A percentile compares a stretch with the other conserved stretches of the same genome.
phyloP scores from a whole-genome alignment of 1,284 basidiomycete genomes.

The Irpex rosettiformis region DNA sequence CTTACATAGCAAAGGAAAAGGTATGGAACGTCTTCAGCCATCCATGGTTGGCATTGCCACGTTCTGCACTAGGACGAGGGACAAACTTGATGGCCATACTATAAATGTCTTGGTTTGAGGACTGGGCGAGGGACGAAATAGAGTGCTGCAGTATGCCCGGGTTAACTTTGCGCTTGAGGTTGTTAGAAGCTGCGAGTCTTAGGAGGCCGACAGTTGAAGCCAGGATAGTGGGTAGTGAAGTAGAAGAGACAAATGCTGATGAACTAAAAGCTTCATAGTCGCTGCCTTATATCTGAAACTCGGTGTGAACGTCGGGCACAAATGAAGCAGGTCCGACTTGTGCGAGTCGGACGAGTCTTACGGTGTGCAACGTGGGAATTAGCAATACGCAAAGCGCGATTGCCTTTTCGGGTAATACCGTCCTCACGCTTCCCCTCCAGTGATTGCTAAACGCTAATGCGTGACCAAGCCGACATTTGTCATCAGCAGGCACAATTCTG shows the following conservation, averaged over 20 bases:
- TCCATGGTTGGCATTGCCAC: constrained; percentile 80
- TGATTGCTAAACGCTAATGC: neutral
- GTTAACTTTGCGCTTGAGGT: neutral
- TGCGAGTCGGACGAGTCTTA: constrained; percentile 4
- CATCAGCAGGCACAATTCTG: neutral
- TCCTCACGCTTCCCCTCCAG: constrained; percentile 6
- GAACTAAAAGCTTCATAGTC: neutral
- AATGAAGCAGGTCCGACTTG: neutral
- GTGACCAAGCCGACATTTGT: neutral
- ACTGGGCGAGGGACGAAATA: constrained; percentile 1
- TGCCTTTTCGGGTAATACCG: constrained; percentile 4
- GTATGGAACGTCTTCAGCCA: constrained; percentile 94
- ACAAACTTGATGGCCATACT: constrained; percentile 38
- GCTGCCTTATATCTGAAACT: neutral
- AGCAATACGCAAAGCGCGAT: neutral
- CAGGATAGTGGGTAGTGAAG: neutral
- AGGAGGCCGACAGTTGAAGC: neutral
- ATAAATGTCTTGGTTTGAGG: neutral
- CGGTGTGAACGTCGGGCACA: neutral
- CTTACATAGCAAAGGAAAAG: constrained; percentile 77
- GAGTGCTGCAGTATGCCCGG: neutral
- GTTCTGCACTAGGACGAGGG: constrained; percentile 59
- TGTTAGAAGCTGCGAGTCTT: constrained; percentile 1
- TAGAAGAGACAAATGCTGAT: neutral
- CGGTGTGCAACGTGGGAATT: neutral